These are phyloP conservation scores for Gardenia jasminoides DNA, from an alignment of 257 asterid species.

Conservation along the genomic window DNA sequence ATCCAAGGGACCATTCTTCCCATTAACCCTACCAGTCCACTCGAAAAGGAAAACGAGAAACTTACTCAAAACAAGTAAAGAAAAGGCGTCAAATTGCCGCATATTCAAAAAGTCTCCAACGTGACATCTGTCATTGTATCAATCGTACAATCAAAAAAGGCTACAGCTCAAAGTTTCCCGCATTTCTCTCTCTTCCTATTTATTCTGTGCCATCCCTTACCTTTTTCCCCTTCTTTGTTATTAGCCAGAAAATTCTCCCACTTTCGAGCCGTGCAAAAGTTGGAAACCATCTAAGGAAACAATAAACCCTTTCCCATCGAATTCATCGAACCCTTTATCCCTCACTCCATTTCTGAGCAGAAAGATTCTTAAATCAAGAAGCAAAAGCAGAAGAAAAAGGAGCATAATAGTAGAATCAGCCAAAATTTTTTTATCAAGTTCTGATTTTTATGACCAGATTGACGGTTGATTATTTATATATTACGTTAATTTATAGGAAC, in stretches of 20 bases:
- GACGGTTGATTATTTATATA: not conserved
- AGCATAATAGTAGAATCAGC: not conserved
- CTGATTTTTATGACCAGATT: not conserved
- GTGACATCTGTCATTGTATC: not conserved
- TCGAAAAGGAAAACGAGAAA: too few species aligned
- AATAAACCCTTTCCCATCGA: not conserved
- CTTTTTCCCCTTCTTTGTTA: not conserved
- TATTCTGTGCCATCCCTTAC: not conserved
- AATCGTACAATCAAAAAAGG: not conserved
- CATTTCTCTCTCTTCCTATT: slow-evolving; percentile 3
- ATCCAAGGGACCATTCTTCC: too few species aligned
- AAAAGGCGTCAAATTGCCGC: slow-evolving; percentile 2
- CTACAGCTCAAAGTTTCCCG: not conserved
- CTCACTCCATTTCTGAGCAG: not conserved
- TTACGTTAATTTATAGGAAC: not conserved
- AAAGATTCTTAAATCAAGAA: not conserved
- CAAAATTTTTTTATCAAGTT: not conserved
- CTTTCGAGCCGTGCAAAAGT: not conserved
- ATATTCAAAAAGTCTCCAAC: not conserved
- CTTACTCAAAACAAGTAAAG: too few species aligned
- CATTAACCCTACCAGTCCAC: too few species aligned
- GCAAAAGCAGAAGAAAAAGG: not conserved
- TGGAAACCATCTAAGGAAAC: not conserved
- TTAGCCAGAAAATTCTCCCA: not conserved
- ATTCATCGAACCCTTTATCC: not conserved